phyloP scores from a whole-genome alignment of 2,329 filamentous ascomycete genomes.

The Tolypocladium tundrense region DNA sequence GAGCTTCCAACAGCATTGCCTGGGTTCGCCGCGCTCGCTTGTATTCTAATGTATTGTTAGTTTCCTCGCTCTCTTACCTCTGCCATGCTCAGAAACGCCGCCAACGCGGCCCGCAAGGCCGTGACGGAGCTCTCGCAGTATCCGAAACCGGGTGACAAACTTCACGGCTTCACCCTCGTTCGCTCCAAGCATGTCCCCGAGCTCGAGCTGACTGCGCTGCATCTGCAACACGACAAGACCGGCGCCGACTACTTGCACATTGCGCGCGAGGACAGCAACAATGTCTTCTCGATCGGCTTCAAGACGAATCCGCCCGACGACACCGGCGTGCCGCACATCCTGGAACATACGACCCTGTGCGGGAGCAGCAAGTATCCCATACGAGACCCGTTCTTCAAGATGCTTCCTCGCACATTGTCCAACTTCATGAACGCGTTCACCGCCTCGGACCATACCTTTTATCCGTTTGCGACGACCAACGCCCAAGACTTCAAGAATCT shows the following conservation, averaged over 20 bases:
- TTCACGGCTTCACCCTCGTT: constrained; percentile 88
- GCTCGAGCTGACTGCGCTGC: constrained; percentile 81
- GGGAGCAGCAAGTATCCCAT: constrained; percentile 96
- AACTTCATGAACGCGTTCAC: constrained; percentile 99
- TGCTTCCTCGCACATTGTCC: constrained; percentile 94
- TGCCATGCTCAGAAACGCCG: constrained; percentile 42
- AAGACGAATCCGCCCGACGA: constrained; percentile 97
- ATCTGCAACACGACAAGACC: constrained; percentile 88
- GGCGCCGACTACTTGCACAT: constrained; percentile 94
- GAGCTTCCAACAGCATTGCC: background rate
- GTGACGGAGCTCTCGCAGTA: constrained; percentile 68
- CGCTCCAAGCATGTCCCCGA: constrained; percentile 89
- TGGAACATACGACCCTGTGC: constrained; percentile 95
- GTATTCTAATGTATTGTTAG: background rate
- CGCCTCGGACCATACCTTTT: constrained; percentile 90
- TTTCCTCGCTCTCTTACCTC: background rate
- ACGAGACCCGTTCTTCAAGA: constrained; percentile 98
- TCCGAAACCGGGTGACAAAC: constrained; percentile 70
- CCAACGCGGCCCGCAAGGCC: constrained; percentile 45
- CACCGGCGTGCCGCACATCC: constrained; percentile 90
- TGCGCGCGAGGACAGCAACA: constrained; percentile 90
- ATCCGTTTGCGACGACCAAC: constrained; percentile 96
- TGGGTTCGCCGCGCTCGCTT: background rate
- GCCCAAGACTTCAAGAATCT: constrained; percentile 90
- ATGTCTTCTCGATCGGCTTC: constrained; percentile 99